phyloP scores from a whole-genome alignment of 148 eudicot genomes.

The Amaranthus palmeri region DNA sequence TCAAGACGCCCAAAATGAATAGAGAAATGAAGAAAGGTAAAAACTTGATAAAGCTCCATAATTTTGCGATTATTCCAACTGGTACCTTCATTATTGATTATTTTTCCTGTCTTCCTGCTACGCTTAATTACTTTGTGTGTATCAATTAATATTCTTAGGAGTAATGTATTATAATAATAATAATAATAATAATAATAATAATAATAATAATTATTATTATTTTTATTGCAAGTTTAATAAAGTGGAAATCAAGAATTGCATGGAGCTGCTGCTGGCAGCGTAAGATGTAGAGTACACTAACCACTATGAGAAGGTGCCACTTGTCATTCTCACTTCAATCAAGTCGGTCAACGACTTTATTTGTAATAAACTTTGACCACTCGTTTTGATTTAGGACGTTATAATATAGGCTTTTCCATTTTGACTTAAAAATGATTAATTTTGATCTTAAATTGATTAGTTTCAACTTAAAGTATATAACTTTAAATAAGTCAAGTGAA shows the following conservation, averaged over 20 bases:
- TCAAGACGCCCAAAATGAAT: slow-evolving; percentile 54
- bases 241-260: neutral
- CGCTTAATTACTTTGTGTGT: too few relatives aligned
- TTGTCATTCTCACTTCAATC: neutral
- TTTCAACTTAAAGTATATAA: too few relatives aligned
- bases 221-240: neutral
- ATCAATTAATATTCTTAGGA: too few relatives aligned
- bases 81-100: slow-evolving; percentile 59
- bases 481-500: too few relatives aligned
- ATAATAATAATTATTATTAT: neutral
- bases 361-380: too few relatives aligned
- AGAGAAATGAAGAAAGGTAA: slow-evolving; percentile 69
- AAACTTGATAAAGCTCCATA: slow-evolving; percentile 69
- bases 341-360: neutral
- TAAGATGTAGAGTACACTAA: neutral
- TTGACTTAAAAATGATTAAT: too few relatives aligned
- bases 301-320: slow-evolving; percentile 4
- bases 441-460: too few relatives aligned
- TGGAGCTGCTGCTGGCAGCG: neutral
- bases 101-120: neutral
- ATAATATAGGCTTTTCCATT: too few relatives aligned
- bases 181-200: too few relatives aligned
- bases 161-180: too few relatives aligned
- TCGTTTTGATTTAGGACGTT: too few relatives aligned
- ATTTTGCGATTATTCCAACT: slow-evolving; percentile 51